phyloP scores from a whole-genome alignment of 1,284 basidiomycete genomes.

The Termitomyces sp. region DNA sequence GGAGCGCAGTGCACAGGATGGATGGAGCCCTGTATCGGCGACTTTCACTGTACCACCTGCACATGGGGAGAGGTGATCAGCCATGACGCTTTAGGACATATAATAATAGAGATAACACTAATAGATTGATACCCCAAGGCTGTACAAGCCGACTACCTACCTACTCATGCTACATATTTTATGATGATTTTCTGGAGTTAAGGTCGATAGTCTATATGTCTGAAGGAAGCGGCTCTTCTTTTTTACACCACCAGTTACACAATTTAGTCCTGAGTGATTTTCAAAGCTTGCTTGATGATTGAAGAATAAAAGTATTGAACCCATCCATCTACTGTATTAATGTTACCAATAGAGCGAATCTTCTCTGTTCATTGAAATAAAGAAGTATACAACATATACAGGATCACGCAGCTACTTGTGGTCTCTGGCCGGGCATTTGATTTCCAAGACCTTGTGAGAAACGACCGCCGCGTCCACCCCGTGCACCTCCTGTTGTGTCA shows the following conservation, averaged over 20 bases:
- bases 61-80: conserved; percentile 8
- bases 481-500: conserved; percentile 42
- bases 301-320: neutral
- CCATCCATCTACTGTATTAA: neutral
- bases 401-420: conserved; percentile 16
- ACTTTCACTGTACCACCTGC: conserved; percentile 22
- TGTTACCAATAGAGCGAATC: neutral
- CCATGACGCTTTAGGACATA: neutral
- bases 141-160: neutral
- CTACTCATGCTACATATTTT: neutral
- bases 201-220: too few species aligned
- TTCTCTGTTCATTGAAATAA: neutral
- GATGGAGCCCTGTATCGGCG: conserved; percentile 66
- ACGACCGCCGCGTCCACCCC: conserved; percentile 64
- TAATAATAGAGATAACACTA: conserved; percentile 1
- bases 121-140: conserved; percentile 14
- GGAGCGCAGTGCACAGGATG: conserved; percentile 64
- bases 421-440: conserved; percentile 54
- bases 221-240: neutral
- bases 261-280: neutral
- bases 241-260: neutral
- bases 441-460: conserved; percentile 78
- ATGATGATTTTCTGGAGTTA: neutral
- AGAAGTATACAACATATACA: neutral
- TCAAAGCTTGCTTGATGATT: neutral